Conservation (phyloP, 331 rosid genomes). For the Quercus lobata region DNA sequence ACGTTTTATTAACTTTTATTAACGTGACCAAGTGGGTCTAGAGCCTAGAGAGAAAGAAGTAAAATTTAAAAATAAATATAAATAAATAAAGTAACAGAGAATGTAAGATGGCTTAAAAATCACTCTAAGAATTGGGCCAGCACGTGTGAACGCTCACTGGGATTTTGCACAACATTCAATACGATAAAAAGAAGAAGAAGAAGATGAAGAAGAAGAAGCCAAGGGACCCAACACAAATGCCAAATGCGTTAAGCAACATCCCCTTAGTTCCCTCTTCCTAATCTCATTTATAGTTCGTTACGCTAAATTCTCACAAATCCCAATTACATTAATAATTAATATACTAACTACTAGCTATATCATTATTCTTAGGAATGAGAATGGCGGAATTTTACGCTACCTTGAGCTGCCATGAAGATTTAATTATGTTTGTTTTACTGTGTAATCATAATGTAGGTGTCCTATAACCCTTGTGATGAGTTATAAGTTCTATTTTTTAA, state of each 20-base stretch:
- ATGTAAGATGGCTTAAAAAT: constrained; percentile 43
- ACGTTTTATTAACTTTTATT: background rate
- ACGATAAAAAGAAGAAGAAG: too few species aligned
- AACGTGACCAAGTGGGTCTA: background rate
- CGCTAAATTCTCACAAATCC: constrained; percentile 79
- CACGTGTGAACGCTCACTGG: constrained; percentile 54
- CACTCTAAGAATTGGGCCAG: constrained; percentile 59
- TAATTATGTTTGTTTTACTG: background rate
- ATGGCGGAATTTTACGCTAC: constrained; percentile 44
- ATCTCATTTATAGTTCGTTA: constrained; percentile 67
- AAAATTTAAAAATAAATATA: too few species aligned
- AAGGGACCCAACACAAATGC: constrained; percentile 15
- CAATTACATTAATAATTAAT: constrained; percentile 27
- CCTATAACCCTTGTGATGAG: background rate
- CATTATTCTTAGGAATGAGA: constrained; percentile 24
- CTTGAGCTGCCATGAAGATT: constrained; percentile 31
- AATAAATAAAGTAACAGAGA: constrained; percentile 23
- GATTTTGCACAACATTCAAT: constrained; percentile 34
- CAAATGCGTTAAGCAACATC: constrained; percentile 82
- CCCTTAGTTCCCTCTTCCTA: constrained; percentile 30
- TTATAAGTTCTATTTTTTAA: too few species aligned
- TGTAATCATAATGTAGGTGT: background rate
- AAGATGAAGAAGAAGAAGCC: too few species aligned
- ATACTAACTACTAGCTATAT: background rate
- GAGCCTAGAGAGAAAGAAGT: too few species aligned